These are phyloP conservation scores for Plantago coronopus DNA, from an alignment of 305 asterid species.

Conservation along the genomic window DNA sequence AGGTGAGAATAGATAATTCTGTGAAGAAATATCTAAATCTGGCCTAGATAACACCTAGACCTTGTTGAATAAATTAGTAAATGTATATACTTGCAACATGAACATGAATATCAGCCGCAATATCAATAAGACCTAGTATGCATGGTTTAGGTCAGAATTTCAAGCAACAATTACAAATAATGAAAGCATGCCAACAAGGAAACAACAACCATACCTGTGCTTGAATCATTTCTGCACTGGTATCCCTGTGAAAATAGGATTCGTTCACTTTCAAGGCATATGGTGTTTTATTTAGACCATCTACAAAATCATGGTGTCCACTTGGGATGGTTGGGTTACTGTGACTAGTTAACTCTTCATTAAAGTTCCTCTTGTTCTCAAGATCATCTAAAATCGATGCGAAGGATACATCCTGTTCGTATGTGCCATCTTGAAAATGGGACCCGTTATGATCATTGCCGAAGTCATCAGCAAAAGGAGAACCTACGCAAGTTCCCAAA, in stretches of 20 bases:
- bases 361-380: slow-evolving; percentile 36
- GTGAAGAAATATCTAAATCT: too few species aligned
- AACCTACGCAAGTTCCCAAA: slow-evolving; percentile 38
- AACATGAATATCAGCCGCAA: too few species aligned
- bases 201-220: slow-evolving; percentile 23
- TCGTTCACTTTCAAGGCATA: slow-evolving; percentile 24
- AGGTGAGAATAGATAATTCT: background rate
- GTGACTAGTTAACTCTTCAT: slow-evolving; percentile 28
- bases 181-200: slow-evolving; percentile 4
- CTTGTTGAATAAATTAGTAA: too few species aligned
- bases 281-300: slow-evolving; percentile 22
- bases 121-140: too few species aligned
- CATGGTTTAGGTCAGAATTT: background rate
- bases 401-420: slow-evolving; percentile 49
- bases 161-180: slow-evolving; percentile 7
- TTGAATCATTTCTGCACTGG: slow-evolving; percentile 18
- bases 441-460: slow-evolving; percentile 47
- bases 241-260: slow-evolving; percentile 1
- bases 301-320: slow-evolving; percentile 22
- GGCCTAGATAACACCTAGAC: background rate
- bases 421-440: slow-evolving; percentile 64
- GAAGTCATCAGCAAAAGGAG: slow-evolving; percentile 66
- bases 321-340: slow-evolving; percentile 20
- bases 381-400: slow-evolving; percentile 42
- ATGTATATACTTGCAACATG: too few species aligned